Base-by-base conservation (phyloP, 2,329 filamentous ascomycete genomes). In the Scedosporium dehoogii region DNA sequence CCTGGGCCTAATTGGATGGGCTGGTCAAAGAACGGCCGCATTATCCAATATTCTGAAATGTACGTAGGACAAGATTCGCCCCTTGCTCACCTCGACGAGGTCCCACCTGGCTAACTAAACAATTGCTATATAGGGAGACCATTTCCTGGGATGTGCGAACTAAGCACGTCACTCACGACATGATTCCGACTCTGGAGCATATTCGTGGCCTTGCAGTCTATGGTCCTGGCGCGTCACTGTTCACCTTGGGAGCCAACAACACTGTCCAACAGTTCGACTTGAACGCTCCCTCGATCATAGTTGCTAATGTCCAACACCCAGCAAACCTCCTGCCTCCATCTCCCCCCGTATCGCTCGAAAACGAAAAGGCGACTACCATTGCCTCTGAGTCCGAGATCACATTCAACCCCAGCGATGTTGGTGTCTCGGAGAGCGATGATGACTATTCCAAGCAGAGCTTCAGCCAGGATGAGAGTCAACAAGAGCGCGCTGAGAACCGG, bases 1-100 rank as follows among this genome's bases (percentile, higher is more conserved):
- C 77, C 85, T 2, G 91, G 91, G 1, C 88, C 90, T 44, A 96
- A 96, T 72, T 99, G 94, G 94, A 92, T 97, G 80, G 89, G 87
- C 21, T 99, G 94, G 94, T 97, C 94, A 0, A 97, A 97, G 76
- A 97, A 96, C 77, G 94, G 94, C 46, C 89, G 92, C 67, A 92
- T 99, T 67, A 86, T 99, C 66, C 94, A 99, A 75, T 92, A 87
- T 74, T 89, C 90, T 4, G 91, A 97, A 75, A 86, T 88, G 92
- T 96, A 80, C 78, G 90, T 85, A 14, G 9, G 33, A 38, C 33
- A 38, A 38, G 10, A 62, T 21, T 33, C 38, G 4, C 53, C 16
- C 29, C 9, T 16, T 38, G 25, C 21, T n/a, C 29, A 5, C 12
- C 16, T 10, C n/a, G 10, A 42, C 4, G 41, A 16, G 62, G 38